Evolutionary conservation across 192 early-diverging fungal genomes (phyloP).

Genomic region (Diversispora eburnea): DNA sequence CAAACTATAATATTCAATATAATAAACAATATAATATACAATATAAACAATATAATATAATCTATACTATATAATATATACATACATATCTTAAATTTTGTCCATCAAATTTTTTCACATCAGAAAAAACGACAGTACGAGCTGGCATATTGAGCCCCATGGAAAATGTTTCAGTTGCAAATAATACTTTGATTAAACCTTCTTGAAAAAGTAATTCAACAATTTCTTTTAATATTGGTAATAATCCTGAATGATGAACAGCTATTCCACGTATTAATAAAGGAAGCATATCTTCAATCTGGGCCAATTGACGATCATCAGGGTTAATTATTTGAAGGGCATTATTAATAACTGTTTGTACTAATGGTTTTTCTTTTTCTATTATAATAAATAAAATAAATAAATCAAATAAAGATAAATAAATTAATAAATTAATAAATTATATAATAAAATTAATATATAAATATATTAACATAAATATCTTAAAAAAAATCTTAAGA

Average conservation of each 20-base stretch:
- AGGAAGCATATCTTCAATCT: conserved; percentile 90
- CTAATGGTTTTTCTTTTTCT: conserved; percentile 69
- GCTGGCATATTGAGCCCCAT: conserved; percentile 99
- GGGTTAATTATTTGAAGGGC: conserved; percentile 80
- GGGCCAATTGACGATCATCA: conserved; percentile 86
- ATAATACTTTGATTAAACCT: conserved; percentile 92
- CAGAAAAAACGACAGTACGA: conserved; percentile 95
- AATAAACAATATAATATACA: background rate
- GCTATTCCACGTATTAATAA: conserved; percentile 90
- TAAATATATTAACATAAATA: background rate
- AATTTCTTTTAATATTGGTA: conserved; percentile 95
- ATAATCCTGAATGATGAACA: conserved; percentile 93
- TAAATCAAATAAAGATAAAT: conserved; percentile 59
- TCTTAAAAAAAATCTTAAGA: background rate
- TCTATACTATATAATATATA: conserved; percentile 42
- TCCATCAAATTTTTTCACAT: conserved; percentile 91
- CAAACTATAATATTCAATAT: too few species aligned
- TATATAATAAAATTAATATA: too few species aligned
- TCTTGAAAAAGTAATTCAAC: conserved; percentile 98
- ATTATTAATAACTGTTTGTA: conserved; percentile 79
- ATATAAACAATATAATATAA: conserved; percentile 39
- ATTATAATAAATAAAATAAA: conserved; percentile 2
- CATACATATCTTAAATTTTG: conserved; percentile 76
- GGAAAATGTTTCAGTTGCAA: conserved; percentile 99
- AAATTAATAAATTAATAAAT: too few species aligned